Conservation (phyloP, 1,284 basidiomycete species). For the Rhodotorula sp. region DNA sequence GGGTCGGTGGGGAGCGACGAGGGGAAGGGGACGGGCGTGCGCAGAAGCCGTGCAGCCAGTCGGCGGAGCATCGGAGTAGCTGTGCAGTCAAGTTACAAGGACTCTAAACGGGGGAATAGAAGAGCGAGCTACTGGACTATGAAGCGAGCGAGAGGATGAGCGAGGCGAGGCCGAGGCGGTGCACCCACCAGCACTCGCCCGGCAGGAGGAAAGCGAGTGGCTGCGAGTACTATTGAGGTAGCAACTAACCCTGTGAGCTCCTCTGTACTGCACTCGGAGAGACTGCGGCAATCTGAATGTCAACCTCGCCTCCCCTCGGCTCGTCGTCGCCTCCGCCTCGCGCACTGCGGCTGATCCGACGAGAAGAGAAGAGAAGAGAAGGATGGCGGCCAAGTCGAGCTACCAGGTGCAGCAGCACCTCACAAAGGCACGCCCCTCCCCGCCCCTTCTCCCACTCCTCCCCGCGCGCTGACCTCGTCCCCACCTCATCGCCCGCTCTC, state of each 20-base stretch:
- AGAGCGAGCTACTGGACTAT: too few relatives aligned
- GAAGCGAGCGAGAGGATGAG: background rate
- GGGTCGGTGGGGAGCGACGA: background rate
- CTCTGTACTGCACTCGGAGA: background rate
- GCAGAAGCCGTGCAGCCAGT: background rate
- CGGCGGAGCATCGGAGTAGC: background rate
- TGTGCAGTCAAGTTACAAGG: background rate
- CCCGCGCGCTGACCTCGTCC: background rate
- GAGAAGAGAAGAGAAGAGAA: too few relatives aligned
- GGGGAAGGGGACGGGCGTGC: background rate
- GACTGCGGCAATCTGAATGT: too few relatives aligned
- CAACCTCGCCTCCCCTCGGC: background rate
- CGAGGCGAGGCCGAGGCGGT: too few relatives aligned
- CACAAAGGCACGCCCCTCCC: conserved; percentile 35
- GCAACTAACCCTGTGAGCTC: too few relatives aligned
- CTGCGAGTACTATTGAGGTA: too few relatives aligned
- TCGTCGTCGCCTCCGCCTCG: background rate
- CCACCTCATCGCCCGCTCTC: background rate
- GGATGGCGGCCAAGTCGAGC: conserved; percentile 32
- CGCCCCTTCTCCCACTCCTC: background rate
- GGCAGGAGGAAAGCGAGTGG: too few relatives aligned
- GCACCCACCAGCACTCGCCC: too few relatives aligned
- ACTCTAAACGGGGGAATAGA: too few relatives aligned
- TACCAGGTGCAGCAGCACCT: conserved; percentile 42
- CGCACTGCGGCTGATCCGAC: too few relatives aligned